Conservation (phyloP, 176 grass and related monocot species). For the Oryza australiensis region DNA sequence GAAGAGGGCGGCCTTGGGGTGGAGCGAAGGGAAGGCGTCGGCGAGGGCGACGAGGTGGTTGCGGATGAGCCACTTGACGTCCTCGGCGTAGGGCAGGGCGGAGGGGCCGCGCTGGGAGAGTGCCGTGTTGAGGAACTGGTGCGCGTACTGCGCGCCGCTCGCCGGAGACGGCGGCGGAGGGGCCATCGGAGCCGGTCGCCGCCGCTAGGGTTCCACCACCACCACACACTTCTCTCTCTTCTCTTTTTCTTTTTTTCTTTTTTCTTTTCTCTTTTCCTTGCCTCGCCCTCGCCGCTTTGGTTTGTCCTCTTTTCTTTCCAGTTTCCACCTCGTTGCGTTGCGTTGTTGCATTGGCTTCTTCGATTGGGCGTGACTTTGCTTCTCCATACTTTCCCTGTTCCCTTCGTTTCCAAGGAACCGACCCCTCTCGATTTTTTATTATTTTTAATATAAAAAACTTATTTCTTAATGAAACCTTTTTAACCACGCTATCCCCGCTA, state of each 20-base stretch:
- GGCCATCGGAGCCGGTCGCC: constrained; percentile 31
- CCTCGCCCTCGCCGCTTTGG: background rate
- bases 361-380: too few relatives aligned
- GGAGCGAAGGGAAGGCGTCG: constrained; percentile 75
- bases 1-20: constrained; percentile 74
- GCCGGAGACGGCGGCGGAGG: constrained; percentile 25
- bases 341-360: too few relatives aligned
- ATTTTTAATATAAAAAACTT: too few relatives aligned
- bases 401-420: background rate
- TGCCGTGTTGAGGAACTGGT: constrained; percentile 84
- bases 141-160: constrained; percentile 62
- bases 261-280: background rate
- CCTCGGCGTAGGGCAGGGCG: constrained; percentile 76
- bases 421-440: too few relatives aligned
- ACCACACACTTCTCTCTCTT: background rate
- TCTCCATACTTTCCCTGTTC: background rate
- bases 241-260: background rate
- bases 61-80: constrained; percentile 93
- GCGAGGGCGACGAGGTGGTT: constrained; percentile 83
- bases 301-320: background rate
- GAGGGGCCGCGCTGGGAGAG: constrained; percentile 75
- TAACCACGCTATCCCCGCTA: too few relatives aligned
- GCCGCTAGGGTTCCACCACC: background rate
- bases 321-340: background rate
- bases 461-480: too few relatives aligned